These are phyloP conservation scores for Houttuynia cordata DNA, from an alignment of 164 flowering plant genomes.

Conservation along the genomic window DNA sequence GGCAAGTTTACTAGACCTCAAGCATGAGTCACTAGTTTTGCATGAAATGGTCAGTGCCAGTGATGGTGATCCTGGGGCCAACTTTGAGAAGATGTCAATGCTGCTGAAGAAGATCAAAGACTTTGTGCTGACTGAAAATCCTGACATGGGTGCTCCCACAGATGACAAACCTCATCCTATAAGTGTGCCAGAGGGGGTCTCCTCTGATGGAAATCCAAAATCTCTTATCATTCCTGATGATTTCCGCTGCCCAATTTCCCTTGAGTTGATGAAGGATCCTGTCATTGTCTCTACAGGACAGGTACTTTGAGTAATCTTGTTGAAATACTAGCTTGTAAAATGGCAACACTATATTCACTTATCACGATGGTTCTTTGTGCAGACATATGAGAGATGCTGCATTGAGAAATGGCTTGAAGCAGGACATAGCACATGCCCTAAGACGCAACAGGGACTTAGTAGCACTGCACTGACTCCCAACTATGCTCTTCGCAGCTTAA, in stretches of 20 bases:
- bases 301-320: constrained; percentile 10
- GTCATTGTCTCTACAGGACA: constrained; percentile 32
- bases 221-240: constrained; percentile 27
- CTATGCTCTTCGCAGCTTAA: constrained; percentile 90
- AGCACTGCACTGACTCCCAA: constrained; percentile 68
- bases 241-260: constrained; percentile 77
- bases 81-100: constrained; percentile 77
- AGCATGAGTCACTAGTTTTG: constrained; percentile 74
- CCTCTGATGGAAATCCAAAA: constrained; percentile 11
- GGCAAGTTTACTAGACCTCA: constrained; percentile 50
- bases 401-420: constrained; percentile 92
- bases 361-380: constrained; percentile 11
- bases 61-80: constrained; percentile 76
- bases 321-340: neutral
- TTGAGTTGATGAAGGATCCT: constrained; percentile 52
- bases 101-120: constrained; percentile 70
- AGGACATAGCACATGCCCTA: constrained; percentile 87
- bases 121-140: constrained; percentile 65
- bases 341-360: neutral
- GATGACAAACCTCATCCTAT: constrained; percentile 21
- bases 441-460: constrained; percentile 75
- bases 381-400: constrained; percentile 87
- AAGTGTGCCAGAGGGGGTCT: constrained; percentile 25
- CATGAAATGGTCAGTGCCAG: constrained; percentile 71
- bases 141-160: constrained; percentile 24